A percentile compares a stretch with the other conserved stretches of the same genome.
Conservation (phyloP, 2,329 filamentous ascomycete genomes). For the Gnomoniopsis smithogilvyi region DNA sequence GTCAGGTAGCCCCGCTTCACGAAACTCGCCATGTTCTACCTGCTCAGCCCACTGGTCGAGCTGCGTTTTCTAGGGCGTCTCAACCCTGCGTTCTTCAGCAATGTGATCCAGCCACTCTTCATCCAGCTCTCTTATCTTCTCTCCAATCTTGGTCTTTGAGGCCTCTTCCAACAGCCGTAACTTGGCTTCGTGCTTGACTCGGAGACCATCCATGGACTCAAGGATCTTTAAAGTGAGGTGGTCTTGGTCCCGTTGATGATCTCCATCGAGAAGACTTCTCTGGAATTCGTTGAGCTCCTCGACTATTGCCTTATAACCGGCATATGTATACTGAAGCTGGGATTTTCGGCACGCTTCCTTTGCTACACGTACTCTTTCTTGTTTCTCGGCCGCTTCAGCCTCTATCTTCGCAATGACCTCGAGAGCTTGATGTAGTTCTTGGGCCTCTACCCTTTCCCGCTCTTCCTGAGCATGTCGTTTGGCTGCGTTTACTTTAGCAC, state of each 20-base stretch:
- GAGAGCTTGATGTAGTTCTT: conserved; percentile 37
- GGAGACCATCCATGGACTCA: conserved; percentile 27
- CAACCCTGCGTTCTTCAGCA: conserved; percentile 38
- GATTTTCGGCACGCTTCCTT: conserved; percentile 35
- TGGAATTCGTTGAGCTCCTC: conserved; percentile 41
- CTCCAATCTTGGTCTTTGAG: conserved; percentile 27
- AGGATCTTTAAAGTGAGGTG: conserved; percentile 23
- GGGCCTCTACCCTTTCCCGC: conserved; percentile 32
- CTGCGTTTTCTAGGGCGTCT: conserved; percentile 39
- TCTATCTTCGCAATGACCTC: conserved; percentile 47
- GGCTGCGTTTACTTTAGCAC: conserved; percentile 29
- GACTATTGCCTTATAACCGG: conserved; percentile 33
- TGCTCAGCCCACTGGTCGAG: conserved; percentile 37
- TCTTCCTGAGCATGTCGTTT: conserved; percentile 32
- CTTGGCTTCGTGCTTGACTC: conserved; percentile 31
- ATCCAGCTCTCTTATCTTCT: conserved; percentile 32
- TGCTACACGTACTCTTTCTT: conserved; percentile 36
- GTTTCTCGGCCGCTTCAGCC: conserved; percentile 40
- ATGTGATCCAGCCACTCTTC: conserved; percentile 40
- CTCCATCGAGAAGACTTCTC: conserved; percentile 31
- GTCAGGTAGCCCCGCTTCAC: conserved; percentile 30
- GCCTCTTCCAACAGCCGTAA: conserved; percentile 25
- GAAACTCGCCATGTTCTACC: conserved; percentile 28
- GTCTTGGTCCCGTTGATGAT: conserved; percentile 35
- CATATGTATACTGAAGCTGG: conserved; percentile 37